Percentiles rank a stretch among this genome's conserved stretches.
Evolutionary conservation across 2,329 filamentous ascomycete species (phyloP).

Genomic region (Diaporthe capsici): DNA sequence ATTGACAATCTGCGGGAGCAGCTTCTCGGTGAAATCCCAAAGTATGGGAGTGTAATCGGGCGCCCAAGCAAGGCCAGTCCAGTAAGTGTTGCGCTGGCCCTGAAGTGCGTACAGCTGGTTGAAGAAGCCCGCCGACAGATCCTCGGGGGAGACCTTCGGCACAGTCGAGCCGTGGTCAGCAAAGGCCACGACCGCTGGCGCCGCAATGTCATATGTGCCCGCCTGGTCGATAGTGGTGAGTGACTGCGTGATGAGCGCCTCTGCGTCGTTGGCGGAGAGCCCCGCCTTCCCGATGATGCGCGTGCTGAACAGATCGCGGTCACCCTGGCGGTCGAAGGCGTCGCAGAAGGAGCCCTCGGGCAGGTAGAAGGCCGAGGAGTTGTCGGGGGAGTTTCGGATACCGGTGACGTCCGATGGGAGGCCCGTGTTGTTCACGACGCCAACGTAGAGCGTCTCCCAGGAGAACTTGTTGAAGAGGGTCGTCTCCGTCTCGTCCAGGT

Average conservation of each 20-base stretch:
- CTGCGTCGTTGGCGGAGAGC: background rate
- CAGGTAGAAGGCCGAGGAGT: slow-evolving; percentile 15
- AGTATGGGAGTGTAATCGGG: slow-evolving; percentile 32
- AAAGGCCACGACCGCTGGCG: slow-evolving; percentile 18
- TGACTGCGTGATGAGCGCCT: slow-evolving; percentile 9
- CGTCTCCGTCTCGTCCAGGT: slow-evolving; percentile 49
- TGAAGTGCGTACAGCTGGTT: slow-evolving; percentile 27
- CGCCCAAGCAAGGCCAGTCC: slow-evolving; percentile 29
- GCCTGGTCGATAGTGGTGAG: slow-evolving; percentile 15
- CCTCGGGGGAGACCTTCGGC: slow-evolving; percentile 17
- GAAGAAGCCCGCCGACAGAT: slow-evolving; percentile 26
- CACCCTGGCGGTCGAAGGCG: slow-evolving; percentile 26
- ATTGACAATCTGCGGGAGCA: slow-evolving; percentile 15
- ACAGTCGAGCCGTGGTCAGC: slow-evolving; percentile 25
- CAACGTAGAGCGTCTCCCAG: slow-evolving; percentile 31
- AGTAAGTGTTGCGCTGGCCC: slow-evolving; percentile 26
- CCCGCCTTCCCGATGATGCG: slow-evolving; percentile 4
- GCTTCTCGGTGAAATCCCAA: slow-evolving; percentile 31
- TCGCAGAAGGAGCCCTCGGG: slow-evolving; percentile 32
- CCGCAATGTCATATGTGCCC: slow-evolving; percentile 18
- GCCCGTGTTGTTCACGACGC: slow-evolving; percentile 26
- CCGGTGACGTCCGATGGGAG: slow-evolving; percentile 26
- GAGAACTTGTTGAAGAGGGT: slow-evolving; percentile 40
- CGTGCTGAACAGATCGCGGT: slow-evolving; percentile 16
- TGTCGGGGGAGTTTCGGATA: slow-evolving; percentile 21